Percentiles rank a stretch among this genome's conserved stretches.
Conservation (phyloP, 2,329 filamentous ascomycete species). For the Allantophomopsis cytisporea region DNA sequence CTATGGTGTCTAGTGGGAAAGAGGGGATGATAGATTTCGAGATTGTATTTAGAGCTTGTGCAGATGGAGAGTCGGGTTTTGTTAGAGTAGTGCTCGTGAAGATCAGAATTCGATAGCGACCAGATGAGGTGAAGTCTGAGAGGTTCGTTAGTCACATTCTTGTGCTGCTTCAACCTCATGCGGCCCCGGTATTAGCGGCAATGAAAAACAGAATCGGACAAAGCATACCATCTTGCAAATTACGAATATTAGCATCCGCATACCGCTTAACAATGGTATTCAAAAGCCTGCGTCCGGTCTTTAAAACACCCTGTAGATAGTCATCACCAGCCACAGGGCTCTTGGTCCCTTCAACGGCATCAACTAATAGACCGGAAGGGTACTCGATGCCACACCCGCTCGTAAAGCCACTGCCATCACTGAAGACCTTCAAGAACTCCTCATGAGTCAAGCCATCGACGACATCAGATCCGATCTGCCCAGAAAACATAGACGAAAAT, state of each 20-base stretch:
- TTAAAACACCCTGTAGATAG: constrained; percentile 11
- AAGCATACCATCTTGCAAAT: constrained; percentile 14
- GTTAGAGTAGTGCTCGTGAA: constrained; percentile 9
- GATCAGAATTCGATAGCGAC: constrained; percentile 13
- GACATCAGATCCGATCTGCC: constrained; percentile 39
- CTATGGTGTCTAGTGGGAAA: constrained; percentile 48
- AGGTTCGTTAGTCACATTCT: too few species aligned
- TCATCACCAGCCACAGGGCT: constrained; percentile 3
- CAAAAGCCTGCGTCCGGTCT: constrained; percentile 13
- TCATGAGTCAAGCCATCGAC: constrained; percentile 47
- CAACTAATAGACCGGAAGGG: constrained; percentile 7
- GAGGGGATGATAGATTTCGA: constrained; percentile 3
- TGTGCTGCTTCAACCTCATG: too few species aligned
- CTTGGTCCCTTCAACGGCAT: neutral
- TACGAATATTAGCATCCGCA: constrained; percentile 13
- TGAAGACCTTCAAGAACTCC: constrained; percentile 37
- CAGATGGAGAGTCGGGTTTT: constrained; percentile 2
- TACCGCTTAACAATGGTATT: constrained; percentile 12
- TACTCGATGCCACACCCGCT: constrained; percentile 21
- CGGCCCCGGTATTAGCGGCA: neutral
- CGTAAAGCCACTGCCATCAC: constrained; percentile 30
- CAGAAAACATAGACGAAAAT: constrained; percentile 40
- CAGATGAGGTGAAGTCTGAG: constrained; percentile 11
- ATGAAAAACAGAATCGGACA: neutral
- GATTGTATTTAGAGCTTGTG: constrained; percentile 3